Percentiles rank a stretch among this genome's conserved stretches.
Evolutionary conservation across 2,329 filamentous ascomycete genomes (phyloP).

Genomic region (Mariannaea sp.): DNA sequence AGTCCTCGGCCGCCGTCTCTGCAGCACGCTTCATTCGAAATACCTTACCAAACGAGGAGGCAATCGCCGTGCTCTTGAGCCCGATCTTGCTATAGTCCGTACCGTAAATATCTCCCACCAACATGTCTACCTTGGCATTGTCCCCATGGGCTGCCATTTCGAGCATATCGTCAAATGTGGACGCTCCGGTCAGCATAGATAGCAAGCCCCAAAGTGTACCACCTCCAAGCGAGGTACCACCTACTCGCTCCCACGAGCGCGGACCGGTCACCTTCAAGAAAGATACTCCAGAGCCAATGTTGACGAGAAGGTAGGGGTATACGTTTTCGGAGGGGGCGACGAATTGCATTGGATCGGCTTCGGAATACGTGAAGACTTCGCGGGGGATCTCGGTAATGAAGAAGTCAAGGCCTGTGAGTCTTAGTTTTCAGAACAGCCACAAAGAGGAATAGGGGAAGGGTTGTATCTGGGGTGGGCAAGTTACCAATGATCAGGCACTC

Average conservation of each 20-base stretch:
- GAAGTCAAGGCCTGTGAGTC: slow-evolving; percentile 79
- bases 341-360: slow-evolving; percentile 89
- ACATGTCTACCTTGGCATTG: slow-evolving; percentile 91
- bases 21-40: slow-evolving; percentile 89
- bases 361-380: slow-evolving; percentile 96
- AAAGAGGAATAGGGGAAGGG: background rate
- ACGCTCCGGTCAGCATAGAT: slow-evolving; percentile 87
- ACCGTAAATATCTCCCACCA: slow-evolving; percentile 97
- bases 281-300: slow-evolving; percentile 95
- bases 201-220: slow-evolving; percentile 98
- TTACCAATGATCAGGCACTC: slow-evolving; percentile 93
- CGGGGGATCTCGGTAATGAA: slow-evolving; percentile 98
- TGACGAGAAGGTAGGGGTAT: slow-evolving; percentile 96
- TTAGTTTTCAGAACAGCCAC: too few relatives aligned
- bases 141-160: slow-evolving; percentile 88
- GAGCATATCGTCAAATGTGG: slow-evolving; percentile 97
- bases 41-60: slow-evolving; percentile 95
- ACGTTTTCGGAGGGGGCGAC: slow-evolving; percentile 76
- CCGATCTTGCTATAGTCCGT: slow-evolving; percentile 96
- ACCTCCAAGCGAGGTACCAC: slow-evolving; percentile 91
- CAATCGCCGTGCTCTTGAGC: slow-evolving; percentile 92
- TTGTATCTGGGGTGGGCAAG: background rate
- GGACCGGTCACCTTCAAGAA: slow-evolving; percentile 97
- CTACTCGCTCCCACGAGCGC: slow-evolving; percentile 84
- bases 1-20: slow-evolving; percentile 78